Conservation (phyloP, 495 filamentous ascomycete genomes). For the Platismatia glauca region DNA sequence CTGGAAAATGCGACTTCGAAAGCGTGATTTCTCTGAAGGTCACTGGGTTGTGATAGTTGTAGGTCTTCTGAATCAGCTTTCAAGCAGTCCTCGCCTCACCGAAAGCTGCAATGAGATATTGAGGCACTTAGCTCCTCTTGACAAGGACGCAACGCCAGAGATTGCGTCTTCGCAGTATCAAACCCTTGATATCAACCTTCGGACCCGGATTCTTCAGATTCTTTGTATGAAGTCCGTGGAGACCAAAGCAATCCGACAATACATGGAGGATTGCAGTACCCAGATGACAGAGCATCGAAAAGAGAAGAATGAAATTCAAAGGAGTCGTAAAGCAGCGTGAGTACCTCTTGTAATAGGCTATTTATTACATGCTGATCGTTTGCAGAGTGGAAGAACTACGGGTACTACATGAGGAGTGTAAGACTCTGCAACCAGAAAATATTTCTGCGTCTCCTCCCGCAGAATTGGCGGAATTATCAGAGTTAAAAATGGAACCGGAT, state of each 20-base stretch:
- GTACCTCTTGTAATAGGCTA: constrained; percentile 31
- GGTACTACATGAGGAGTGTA: constrained; percentile 74
- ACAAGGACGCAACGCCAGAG: constrained; percentile 60
- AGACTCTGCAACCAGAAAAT: constrained; percentile 71
- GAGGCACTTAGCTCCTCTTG: constrained; percentile 65
- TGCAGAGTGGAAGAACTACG: constrained; percentile 65
- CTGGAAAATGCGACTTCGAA: constrained; percentile 77
- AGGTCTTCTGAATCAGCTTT: constrained; percentile 76
- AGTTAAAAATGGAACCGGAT: constrained; percentile 55
- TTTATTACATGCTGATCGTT: constrained; percentile 21
- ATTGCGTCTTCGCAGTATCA: constrained; percentile 64
- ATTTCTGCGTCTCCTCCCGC: constrained; percentile 57
- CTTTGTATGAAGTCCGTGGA: constrained; percentile 79
- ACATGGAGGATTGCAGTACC: constrained; percentile 82
- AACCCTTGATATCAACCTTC: constrained; percentile 69
- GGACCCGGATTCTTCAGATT: constrained; percentile 73
- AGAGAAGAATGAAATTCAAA: constrained; percentile 88
- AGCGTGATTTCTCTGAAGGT: constrained; percentile 79
- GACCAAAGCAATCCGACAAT: constrained; percentile 73
- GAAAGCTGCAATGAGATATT: constrained; percentile 72
- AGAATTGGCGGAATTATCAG: constrained; percentile 47
- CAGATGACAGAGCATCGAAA: constrained; percentile 90
- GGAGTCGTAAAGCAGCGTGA: constrained; percentile 72
- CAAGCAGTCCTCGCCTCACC: constrained; percentile 58
- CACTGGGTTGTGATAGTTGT: constrained; percentile 89